Percentiles rank a stretch among this genome's conserved stretches.
Evolutionary conservation across 2,329 filamentous ascomycete genomes (phyloP).

Genomic region (Alternaria dauci): DNA sequence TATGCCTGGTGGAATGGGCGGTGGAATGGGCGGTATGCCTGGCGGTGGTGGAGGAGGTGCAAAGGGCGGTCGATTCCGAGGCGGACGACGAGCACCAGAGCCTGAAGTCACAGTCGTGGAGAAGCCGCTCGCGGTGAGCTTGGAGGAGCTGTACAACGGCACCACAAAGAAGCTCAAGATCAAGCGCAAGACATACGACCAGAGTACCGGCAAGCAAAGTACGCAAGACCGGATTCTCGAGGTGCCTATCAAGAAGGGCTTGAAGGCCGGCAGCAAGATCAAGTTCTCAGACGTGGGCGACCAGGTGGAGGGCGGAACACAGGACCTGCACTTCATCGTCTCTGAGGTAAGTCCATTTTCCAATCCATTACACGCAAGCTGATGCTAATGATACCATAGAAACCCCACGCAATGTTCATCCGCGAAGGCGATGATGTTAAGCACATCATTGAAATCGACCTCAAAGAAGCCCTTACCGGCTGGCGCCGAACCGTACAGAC

Average conservation of each 20-base stretch:
- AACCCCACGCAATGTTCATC: conserved; percentile 83
- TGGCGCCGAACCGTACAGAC: conserved; percentile 93
- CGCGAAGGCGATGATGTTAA: conserved; percentile 89
- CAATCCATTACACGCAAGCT: background rate
- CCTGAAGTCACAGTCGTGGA: conserved; percentile 93
- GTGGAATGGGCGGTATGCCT: conserved; percentile 51
- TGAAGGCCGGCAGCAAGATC: conserved; percentile 98
- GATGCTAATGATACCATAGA: conserved; percentile 62
- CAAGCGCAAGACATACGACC: conserved; percentile 93
- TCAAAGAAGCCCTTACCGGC: conserved; percentile 94
- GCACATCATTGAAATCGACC: conserved; percentile 78
- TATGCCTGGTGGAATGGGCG: conserved; percentile 40
- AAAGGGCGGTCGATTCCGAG: conserved; percentile 49
- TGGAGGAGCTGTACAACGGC: conserved; percentile 90
- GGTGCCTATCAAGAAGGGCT: conserved; percentile 91
- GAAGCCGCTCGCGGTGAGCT: conserved; percentile 76
- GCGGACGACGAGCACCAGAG: conserved; percentile 62
- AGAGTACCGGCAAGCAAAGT: conserved; percentile 78
- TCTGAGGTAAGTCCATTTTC: conserved; percentile 74
- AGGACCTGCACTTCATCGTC: conserved; percentile 94
- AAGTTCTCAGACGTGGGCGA: conserved; percentile 98
- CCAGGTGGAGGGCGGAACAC: conserved; percentile 93
- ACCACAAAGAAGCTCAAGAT: conserved; percentile 98
- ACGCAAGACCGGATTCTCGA: conserved; percentile 90
- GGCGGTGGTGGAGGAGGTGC: conserved; percentile 60